Base-by-base conservation (phyloP, 768 basidiomycete genomes). In the Candolleomyces aberdarensis region DNA sequence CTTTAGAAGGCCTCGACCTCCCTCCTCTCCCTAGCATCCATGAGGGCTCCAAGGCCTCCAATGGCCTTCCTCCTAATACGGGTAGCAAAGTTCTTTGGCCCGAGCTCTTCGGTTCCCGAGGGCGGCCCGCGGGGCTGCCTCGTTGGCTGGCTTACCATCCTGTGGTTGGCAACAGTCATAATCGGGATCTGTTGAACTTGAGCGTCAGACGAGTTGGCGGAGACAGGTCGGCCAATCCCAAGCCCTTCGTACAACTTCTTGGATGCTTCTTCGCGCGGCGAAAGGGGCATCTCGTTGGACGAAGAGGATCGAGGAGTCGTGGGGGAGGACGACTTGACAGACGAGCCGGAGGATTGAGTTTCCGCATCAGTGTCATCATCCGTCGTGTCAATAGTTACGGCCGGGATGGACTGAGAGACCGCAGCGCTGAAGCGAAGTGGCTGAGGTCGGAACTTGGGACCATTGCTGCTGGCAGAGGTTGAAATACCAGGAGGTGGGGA, bases 91-190 rank as follows among this genome's bases (percentile, higher is more conserved):
- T 94, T 94, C 82, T 91, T 89, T 48, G 90, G 88, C 19, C 89
- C 88, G 54, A 94, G 84, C 70, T 94, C 92, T 69, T 94, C 92
- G 64, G 86, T 85, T 69, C 89, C 88, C 22, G 89, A 89, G 48
- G 93, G 93, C 59, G 93, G 93, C 67, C 93, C 93, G 61, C 87
- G 85, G 67, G 93, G 93, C 78, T 94, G 93, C 73, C 93, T 87
- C 57, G 87, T 80, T 62, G 90, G 88, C 69, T 88, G 86, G 72
- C 86, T 89, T 63, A 78, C 79, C 74, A 87, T 69, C 80, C 86
- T 84, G 78, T 81, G 76, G 72, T 76, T 81, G 68, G 75, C 73
- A 65, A 77, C 75, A 64, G 75, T 69, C 61, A 73, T 69, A 58
- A 69, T 68, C 57, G 72, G 72, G 65, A 76, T 67, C 56, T 71